phyloP scores from a whole-genome alignment of 108 stramenopile genomes.

The Cyclotella atomus region DNA sequence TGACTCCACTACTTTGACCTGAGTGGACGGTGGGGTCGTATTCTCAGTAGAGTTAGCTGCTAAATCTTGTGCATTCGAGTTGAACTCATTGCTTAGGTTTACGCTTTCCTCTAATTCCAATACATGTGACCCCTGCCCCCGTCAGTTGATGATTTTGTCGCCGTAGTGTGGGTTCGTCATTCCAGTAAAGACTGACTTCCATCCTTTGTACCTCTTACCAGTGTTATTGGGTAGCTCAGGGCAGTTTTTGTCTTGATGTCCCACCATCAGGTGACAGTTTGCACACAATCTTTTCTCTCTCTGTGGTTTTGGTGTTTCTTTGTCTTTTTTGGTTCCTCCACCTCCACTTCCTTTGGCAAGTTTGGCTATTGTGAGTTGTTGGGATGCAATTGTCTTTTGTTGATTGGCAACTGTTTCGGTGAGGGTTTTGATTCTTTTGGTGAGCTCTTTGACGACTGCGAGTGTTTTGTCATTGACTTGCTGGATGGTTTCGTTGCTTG shows the following conservation, averaged over 20 bases:
- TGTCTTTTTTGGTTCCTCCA: background rate
- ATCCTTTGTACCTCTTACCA: background rate
- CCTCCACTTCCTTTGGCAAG: background rate
- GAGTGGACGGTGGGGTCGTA: background rate
- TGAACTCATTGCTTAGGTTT: background rate
- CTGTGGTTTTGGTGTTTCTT: background rate
- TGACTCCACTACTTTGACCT: background rate
- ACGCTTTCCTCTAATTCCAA: background rate
- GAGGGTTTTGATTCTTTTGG: background rate
- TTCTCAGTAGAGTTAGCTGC: background rate
- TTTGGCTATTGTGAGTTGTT: background rate
- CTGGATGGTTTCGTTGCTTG: background rate
- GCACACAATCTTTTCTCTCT: background rate
- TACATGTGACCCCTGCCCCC: constrained; percentile 1
- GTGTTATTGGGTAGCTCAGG: background rate
- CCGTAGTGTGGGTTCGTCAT: background rate
- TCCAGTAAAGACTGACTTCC: background rate
- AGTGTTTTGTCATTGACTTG: constrained; percentile 8
- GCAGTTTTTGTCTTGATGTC: background rate
- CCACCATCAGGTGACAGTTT: background rate
- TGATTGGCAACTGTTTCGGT: constrained; percentile 4
- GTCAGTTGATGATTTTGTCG: constrained; percentile 8
- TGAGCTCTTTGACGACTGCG: background rate
- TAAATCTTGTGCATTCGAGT: background rate
- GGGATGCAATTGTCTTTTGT: background rate